Evolutionary conservation across 257 asterid species (phyloP).

Genomic region (Cinchona pubescens): DNA sequence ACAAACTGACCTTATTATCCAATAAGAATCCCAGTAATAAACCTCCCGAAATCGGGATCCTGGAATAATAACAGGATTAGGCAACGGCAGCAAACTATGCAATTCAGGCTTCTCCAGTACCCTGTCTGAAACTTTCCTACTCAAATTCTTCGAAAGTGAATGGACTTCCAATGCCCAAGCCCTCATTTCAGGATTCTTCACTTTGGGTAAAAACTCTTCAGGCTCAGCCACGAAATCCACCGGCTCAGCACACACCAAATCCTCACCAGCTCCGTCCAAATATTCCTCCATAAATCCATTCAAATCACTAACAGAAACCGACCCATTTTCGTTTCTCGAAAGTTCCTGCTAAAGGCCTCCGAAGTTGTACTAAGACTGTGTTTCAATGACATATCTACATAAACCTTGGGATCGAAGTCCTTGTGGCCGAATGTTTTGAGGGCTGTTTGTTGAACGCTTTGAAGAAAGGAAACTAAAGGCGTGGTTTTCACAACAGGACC

Average conservation of each 20-base stretch:
- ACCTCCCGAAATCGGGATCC: slow-evolving; percentile 90
- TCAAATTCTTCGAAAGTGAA: slow-evolving; percentile 71
- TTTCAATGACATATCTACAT: slow-evolving; percentile 70
- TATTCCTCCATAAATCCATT: slow-evolving; percentile 32
- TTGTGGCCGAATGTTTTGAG: slow-evolving; percentile 45
- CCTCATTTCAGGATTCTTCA: slow-evolving; percentile 49
- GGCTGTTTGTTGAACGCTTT: slow-evolving; percentile 60
- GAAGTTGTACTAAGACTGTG: slow-evolving; percentile 33
- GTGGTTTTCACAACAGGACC: slow-evolving; percentile 56
- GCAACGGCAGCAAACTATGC: slow-evolving; percentile 68
- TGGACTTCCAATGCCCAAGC: slow-evolving; percentile 83
- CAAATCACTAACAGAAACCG: slow-evolving; percentile 34
- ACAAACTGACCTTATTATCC: slow-evolving; percentile 67
- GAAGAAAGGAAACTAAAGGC: slow-evolving; percentile 61
- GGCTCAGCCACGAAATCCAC: slow-evolving; percentile 65
- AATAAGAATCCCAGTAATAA: slow-evolving; percentile 94
- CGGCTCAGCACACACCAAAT: slow-evolving; percentile 50
- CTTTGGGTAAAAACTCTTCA: slow-evolving; percentile 52
- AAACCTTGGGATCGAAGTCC: slow-evolving; percentile 68
- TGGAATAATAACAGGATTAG: slow-evolving; percentile 66
- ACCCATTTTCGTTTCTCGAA: slow-evolving; percentile 33
- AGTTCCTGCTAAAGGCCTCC: slow-evolving; percentile 45
- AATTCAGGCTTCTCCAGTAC: slow-evolving; percentile 52
- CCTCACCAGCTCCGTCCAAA: slow-evolving; percentile 49
- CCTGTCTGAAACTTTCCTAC: slow-evolving; percentile 60